These are phyloP conservation scores for Solanum hybrid DNA, from an alignment of 305 asterid species.

Conservation along the genomic window DNA sequence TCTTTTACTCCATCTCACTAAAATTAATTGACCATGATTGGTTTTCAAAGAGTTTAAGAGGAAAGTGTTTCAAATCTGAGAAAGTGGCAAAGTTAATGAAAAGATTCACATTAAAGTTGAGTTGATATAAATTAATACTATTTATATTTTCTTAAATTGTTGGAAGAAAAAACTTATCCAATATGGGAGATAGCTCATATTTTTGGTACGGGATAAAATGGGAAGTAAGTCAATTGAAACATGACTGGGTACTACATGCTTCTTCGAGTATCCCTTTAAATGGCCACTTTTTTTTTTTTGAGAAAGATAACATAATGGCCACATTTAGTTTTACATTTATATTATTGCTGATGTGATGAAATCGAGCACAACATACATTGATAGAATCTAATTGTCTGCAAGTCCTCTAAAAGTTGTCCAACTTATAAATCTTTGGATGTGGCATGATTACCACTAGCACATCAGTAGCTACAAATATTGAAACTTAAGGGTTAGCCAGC, in stretches of 20 bases:
- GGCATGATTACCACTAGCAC: background rate
- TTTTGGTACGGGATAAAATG: background rate
- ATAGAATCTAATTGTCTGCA: background rate
- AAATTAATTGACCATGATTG: background rate
- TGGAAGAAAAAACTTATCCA: background rate
- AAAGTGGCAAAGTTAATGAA: background rate
- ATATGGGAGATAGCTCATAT: background rate
- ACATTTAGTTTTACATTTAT: background rate
- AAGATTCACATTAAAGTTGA: background rate
- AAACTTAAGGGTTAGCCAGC: background rate
- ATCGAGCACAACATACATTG: background rate
- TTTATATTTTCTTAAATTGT: background rate
- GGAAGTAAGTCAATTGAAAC: background rate
- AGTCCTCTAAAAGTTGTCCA: background rate
- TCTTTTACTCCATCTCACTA: background rate
- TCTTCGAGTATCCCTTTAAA: background rate
- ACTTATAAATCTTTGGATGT: background rate
- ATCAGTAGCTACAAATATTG: background rate
- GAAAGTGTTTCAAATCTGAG: background rate
- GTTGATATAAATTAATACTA: background rate
- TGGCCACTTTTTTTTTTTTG: background rate
- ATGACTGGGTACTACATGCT: background rate
- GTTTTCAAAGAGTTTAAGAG: background rate
- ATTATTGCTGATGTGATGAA: background rate
- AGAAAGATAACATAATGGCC: background rate